Percentiles rank a stretch among this genome's conserved stretches.
phyloP scores from a whole-genome alignment of 2,329 filamentous ascomycete genomes.

The Thielaviopsis musarum region DNA sequence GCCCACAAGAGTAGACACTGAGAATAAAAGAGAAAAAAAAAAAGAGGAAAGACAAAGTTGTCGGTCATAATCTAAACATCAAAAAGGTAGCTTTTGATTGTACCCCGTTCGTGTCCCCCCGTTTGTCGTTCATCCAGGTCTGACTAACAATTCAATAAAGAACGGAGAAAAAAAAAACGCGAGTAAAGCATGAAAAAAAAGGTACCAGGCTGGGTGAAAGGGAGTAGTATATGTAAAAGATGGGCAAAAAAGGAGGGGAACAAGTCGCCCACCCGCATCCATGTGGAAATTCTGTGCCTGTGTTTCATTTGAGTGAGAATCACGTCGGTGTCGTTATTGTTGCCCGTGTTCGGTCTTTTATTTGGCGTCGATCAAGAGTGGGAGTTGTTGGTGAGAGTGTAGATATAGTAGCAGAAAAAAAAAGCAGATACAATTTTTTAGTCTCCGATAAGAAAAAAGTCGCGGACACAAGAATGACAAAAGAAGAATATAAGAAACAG shows the following conservation, averaged over 20 bases:
- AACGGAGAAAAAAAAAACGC: constrained; percentile 8
- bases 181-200: background rate
- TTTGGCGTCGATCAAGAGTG: background rate
- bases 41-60: background rate
- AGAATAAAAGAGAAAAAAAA: background rate
- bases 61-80: constrained; percentile 9
- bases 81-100: background rate
- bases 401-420: background rate
- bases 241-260: background rate
- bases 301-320: background rate
- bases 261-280: background rate
- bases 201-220: background rate
- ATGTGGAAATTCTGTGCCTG: background rate
- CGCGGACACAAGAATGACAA: background rate
- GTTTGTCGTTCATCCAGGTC: background rate
- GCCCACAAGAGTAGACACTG: background rate
- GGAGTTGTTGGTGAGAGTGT: background rate
- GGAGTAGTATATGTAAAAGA: background rate
- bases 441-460: background rate
- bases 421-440: background rate
- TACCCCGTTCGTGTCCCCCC: background rate
- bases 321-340: background rate
- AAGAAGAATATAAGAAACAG: constrained; percentile 4
- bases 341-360: background rate
- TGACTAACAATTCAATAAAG: background rate